These are phyloP conservation scores for Fistulina hepatica DNA, from an alignment of 1,284 basidiomycete genomes.

Conservation along the genomic window DNA sequence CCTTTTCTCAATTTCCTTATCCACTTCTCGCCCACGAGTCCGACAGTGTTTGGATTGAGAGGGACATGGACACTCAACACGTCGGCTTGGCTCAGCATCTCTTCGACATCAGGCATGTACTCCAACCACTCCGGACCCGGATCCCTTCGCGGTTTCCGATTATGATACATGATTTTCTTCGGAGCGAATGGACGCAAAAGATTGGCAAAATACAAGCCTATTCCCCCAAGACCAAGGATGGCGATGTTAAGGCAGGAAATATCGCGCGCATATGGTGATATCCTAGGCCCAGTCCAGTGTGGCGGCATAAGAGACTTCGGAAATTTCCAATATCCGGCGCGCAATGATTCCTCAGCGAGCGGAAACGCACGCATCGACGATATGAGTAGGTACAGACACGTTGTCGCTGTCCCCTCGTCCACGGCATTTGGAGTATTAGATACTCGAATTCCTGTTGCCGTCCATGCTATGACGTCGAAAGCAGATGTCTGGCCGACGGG, in stretches of 20 bases:
- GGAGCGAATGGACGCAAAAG: constrained; percentile 59
- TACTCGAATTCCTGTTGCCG: constrained; percentile 62
- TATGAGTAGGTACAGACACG: constrained; percentile 76
- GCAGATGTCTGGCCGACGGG: neutral
- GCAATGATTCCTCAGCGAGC: constrained; percentile 58
- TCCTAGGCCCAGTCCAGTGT: constrained; percentile 30
- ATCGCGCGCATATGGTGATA: constrained; percentile 39
- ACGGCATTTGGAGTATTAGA: constrained; percentile 89
- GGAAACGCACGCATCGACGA: constrained; percentile 77
- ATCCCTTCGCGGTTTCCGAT: constrained; percentile 46
- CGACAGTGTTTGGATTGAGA: constrained; percentile 62
- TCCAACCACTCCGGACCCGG: constrained; percentile 63
- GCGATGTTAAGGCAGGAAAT: constrained; percentile 72
- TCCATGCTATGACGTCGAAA: neutral
- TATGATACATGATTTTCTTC: constrained; percentile 85
- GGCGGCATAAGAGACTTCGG: too few relatives aligned
- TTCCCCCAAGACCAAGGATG: constrained; percentile 85
- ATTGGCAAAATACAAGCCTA: constrained; percentile 64
- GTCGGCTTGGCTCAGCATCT: constrained; percentile 67
- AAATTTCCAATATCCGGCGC: constrained; percentile 32
- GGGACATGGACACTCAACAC: constrained; percentile 73
- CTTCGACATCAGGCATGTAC: constrained; percentile 64
- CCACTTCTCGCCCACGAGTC: constrained; percentile 67
- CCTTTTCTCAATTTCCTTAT: constrained; percentile 76
- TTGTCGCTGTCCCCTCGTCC: constrained; percentile 87